Percentiles rank a stretch among this genome's conserved stretches.
Evolutionary conservation across 176 grass and related monocot genomes (phyloP).

Genomic region (Metroxylon sagu): DNA sequence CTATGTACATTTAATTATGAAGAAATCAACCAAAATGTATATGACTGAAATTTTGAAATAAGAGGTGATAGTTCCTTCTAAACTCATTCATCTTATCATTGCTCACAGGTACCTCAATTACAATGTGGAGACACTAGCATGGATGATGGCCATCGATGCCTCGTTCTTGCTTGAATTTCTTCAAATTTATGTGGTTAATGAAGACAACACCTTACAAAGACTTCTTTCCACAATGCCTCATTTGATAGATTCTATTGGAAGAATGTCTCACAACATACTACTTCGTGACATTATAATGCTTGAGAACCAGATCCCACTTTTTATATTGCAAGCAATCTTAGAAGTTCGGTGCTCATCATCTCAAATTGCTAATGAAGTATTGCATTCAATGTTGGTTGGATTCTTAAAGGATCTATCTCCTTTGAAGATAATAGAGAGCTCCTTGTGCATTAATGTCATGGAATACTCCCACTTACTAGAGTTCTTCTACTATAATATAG

Average conservation of each 20-base stretch:
- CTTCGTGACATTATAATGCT: constrained; percentile 54
- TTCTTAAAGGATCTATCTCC: constrained; percentile 48
- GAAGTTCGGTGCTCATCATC: constrained; percentile 23
- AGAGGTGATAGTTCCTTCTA: too few species aligned
- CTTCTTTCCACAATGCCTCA: constrained; percentile 22
- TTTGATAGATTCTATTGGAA: constrained; percentile 11
- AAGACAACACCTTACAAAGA: constrained; percentile 15
- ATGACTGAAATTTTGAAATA: too few species aligned
- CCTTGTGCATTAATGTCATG: constrained; percentile 12
- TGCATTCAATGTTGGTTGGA: constrained; percentile 34
- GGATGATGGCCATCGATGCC: constrained; percentile 91
- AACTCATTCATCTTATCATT: too few species aligned
- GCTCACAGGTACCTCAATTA: constrained; percentile 48
- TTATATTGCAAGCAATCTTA: constrained; percentile 35
- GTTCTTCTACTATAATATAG: constrained; percentile 56
- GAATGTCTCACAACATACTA: constrained; percentile 27
- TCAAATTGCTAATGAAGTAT: neutral
- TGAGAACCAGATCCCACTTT: constrained; percentile 76
- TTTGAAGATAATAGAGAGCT: constrained; percentile 21
- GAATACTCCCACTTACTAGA: constrained; percentile 46
- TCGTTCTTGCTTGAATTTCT: constrained; percentile 74
- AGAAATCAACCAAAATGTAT: too few species aligned
- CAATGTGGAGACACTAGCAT: constrained; percentile 39
- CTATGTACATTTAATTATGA: too few species aligned
- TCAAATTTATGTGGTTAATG: constrained; percentile 19